phyloP scores from a whole-genome alignment of 1,284 basidiomycete genomes.

The Xerocomus minutiporus region DNA sequence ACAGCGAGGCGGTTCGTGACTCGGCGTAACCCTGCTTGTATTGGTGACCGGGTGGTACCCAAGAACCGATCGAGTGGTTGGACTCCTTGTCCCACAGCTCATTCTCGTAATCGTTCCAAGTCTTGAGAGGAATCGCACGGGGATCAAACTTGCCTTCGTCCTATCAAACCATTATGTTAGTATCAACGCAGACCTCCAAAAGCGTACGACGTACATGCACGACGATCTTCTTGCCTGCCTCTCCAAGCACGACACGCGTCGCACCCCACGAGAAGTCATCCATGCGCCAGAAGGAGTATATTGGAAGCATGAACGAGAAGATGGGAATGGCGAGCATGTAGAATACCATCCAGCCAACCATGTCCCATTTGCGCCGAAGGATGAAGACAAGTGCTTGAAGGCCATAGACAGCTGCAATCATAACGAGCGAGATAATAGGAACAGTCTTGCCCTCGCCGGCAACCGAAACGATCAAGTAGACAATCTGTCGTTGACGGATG shows the following conservation, averaged over 20 bases:
- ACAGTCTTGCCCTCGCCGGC: constrained; percentile 60
- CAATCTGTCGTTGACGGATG: constrained; percentile 52
- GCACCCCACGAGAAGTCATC: constrained; percentile 99
- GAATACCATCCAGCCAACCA: constrained; percentile 97
- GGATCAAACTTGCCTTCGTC: constrained; percentile 98
- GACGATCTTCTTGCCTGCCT: constrained; percentile 91
- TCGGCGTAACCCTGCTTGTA: constrained; percentile 70
- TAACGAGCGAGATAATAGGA: constrained; percentile 78
- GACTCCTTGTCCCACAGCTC: constrained; percentile 97
- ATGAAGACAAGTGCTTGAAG: constrained; percentile 85
- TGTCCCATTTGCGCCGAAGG: constrained; percentile 88
- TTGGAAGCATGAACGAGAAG: constrained; percentile 89
- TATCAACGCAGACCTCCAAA: neutral
- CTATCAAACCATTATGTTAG: constrained; percentile 38
- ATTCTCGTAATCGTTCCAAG: constrained; percentile 96
- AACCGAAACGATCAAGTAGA: constrained; percentile 80
- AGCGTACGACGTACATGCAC: constrained; percentile 69
- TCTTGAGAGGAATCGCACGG: constrained; percentile 87
- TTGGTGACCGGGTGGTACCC: constrained; percentile 68
- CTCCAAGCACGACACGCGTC: constrained; percentile 90
- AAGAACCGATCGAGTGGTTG: constrained; percentile 85
- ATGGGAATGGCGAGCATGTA: constrained; percentile 90
- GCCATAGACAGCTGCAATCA: constrained; percentile 93
- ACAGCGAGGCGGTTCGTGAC: constrained; percentile 69
- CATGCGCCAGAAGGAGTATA: constrained; percentile 99